Base-by-base conservation (phyloP, 768 basidiomycete species). In the Lentinus brumalis region DNA sequence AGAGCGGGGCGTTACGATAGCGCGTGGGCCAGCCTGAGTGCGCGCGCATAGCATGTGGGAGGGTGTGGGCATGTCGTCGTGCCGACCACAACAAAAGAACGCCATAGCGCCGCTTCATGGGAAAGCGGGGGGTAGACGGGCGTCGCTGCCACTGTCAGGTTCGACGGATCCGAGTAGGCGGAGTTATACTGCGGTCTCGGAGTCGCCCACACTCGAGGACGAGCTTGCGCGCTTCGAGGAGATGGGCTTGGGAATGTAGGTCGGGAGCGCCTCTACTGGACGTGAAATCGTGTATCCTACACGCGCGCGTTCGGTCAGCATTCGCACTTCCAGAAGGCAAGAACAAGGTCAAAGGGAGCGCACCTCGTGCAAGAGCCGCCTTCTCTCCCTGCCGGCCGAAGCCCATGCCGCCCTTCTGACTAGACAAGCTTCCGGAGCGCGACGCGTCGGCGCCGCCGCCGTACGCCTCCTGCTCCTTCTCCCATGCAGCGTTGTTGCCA, bases 311-410 rank as follows among this genome's bases (percentile, higher is more conserved):
- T 51, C 51, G 45, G 38, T 31, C 6, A 39, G 46, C 32, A 61
- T 21, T 15, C n/a, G 6, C 10, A 47, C 8, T 11, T 35, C 35
- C 16, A 40, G 35, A n/a, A 35, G 0, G 4, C 21, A 38, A 5
- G 29, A 42, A 54, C 70, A 70, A 30, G 35, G 35, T 11, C 42
- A 29, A 4, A 6, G 30, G 2, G 42, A n/a, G 70, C 73, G 56
- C 73, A 73, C 91, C 91, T 68, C 81, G 82, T 50, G 88, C 75
- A 4, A 80, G 87, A 7, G 91, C 91, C 46, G 81, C 81, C 75
- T 89, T 92, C 79, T 93, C 89, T 38, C 83, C 92, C 70, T 92
- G 90, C 51, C 85, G 79, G 21, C 92, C 93, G 65, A 94, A 95
- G 4, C 93, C 92, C 71, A 85, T 82, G 8, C 85, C 84, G 61